These are phyloP conservation scores for Globisporangium cylindrosporum DNA, from an alignment of 352 stramenopile species.

Conservation along the genomic window DNA sequence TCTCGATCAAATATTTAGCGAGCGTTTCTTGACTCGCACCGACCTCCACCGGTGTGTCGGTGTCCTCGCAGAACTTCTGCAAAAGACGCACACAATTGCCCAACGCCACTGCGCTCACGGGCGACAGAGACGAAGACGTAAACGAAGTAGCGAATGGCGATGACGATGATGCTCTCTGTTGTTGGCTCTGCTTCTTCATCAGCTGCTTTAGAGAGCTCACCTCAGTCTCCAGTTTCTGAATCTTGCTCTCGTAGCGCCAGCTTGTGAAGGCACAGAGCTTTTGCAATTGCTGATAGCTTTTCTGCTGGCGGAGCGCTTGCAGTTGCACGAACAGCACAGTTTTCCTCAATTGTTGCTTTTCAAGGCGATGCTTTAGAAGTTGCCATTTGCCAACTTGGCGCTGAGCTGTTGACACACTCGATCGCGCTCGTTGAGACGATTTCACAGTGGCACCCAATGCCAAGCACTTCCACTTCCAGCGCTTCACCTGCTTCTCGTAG, in stretches of 20 bases:
- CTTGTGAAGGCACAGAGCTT: neutral
- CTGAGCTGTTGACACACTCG: no score
- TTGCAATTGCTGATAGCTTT: neutral
- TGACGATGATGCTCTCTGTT: neutral
- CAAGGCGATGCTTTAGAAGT: slow-evolving; percentile 16
- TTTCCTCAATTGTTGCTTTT: slow-evolving; percentile 19
- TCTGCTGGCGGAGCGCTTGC: neutral
- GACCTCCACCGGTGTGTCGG: slow-evolving; percentile 15
- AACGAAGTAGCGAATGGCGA: neutral
- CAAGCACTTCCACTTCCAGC: slow-evolving; percentile 36
- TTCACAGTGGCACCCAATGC: slow-evolving; percentile 12
- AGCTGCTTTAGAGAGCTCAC: neutral
- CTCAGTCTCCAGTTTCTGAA: slow-evolving; percentile 22
- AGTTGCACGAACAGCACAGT: slow-evolving; percentile 13
- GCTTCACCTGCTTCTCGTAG: slow-evolving; percentile 14
- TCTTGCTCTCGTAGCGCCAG: slow-evolving; percentile 16
- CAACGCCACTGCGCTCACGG: slow-evolving; percentile 32
- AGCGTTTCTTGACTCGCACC: slow-evolving; percentile 16
- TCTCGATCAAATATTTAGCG: slow-evolving; percentile 35
- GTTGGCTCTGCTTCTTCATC: neutral
- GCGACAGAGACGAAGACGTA: slow-evolving; percentile 13
- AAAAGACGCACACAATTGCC: slow-evolving; percentile 46
- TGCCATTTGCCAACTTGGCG: slow-evolving; percentile 22
- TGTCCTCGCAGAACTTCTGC: slow-evolving; percentile 39
- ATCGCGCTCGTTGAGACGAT: neutral